Base-by-base conservation (phyloP, 495 filamentous ascomycete genomes). In the Neurospora tetraspora region DNA sequence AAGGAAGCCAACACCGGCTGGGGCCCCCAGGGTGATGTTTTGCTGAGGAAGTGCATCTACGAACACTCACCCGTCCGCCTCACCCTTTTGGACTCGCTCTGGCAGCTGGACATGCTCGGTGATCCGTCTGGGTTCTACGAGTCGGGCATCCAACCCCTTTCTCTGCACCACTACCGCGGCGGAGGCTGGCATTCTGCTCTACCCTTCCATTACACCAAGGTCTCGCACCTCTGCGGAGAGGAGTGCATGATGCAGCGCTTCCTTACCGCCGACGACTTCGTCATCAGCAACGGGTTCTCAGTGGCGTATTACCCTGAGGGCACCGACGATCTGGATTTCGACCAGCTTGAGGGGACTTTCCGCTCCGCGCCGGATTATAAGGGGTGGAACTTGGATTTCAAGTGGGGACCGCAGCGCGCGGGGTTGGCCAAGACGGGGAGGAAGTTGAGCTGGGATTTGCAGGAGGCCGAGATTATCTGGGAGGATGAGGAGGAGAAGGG, bases 71-170 rank as follows among this genome's bases (percentile, higher is more conserved):
- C 89, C 70, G 86, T 86, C 31, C 85, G 84, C 39, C 81, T 92
- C 39, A 89, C 89, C 12, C 83, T 88, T 27, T 83, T 90, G 81
- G 85, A 86, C 45, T 88, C 88, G 39, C 83, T 92, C 38, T 90
- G 87, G 82, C 90, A 91, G 81, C 86, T 91, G 77, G 90, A 92
- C 76, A 82, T 92, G 73, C 85, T 85, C 68, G 88, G 88, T 34
- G 89, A 91, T 71, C 86, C 89, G 11, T 88, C 89, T 12, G 90
- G 90, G 74, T 86, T 91, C 71, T 91, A 90, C 77, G 90, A 92
- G 78, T 88, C 88, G 12, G 90, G 90, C 39, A 84, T 87, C 73
- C 86, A 86, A 77, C 89, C 90, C 4, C 82, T 91, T 42, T 88
- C 87, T 68, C 83, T 92, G 69, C 90, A 92, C 81, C 89, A 91